Base-by-base conservation (phyloP, 2,329 filamentous ascomycete species). In the Lecanosticta acicola region DNA sequence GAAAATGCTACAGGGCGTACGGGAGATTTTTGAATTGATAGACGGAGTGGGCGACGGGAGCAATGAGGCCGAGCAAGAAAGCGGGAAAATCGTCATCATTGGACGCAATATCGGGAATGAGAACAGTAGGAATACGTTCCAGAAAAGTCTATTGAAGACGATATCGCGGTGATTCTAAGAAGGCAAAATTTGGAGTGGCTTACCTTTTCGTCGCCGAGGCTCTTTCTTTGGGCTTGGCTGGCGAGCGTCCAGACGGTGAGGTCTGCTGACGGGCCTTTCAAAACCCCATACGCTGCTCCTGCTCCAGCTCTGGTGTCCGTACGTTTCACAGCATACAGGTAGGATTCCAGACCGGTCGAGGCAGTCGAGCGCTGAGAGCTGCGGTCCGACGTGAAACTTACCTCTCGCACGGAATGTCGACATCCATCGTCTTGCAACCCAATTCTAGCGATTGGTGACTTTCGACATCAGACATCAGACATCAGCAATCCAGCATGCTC, bases 1-100 rank as follows among this genome's bases (percentile, higher is more conserved):
- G 35, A 86, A 87, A 63, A 80, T 97, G 53, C 75, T 97, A 5
- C 93, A 98, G 66, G 93, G 90, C 1, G 93, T 98, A 1, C 74
- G 91, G 43, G 91, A 96, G 58, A 78, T 97, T 13, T 98, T 97
- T 65, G 93, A 98, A 60, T 85, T 97, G 18, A 79, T 87, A 18
- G 88, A 95, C 48, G 56, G 51, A 4, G 45, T 36, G 3, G 53
- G 41, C 13, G 32, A 32, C 18, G 43, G 32, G 3, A 40, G 33
- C 10, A 42, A 21, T 3, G 33, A 32, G 33, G 39, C 33, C 14
- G 38, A 37, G 7, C 26, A 46, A 17, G 19, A 46, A 14, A 47
- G 38, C 10, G 59, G 63, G 36, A 65, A 60, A 43, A 60, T 66
- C 38, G 63, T 66, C 4, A 47, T 66, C 18, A 66, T 66, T 45